A percentile compares a stretch with the other conserved stretches of the same genome.
Evolutionary conservation across 2,329 filamentous ascomycete species (phyloP).

Genomic region (Colletotrichum scovillei): DNA sequence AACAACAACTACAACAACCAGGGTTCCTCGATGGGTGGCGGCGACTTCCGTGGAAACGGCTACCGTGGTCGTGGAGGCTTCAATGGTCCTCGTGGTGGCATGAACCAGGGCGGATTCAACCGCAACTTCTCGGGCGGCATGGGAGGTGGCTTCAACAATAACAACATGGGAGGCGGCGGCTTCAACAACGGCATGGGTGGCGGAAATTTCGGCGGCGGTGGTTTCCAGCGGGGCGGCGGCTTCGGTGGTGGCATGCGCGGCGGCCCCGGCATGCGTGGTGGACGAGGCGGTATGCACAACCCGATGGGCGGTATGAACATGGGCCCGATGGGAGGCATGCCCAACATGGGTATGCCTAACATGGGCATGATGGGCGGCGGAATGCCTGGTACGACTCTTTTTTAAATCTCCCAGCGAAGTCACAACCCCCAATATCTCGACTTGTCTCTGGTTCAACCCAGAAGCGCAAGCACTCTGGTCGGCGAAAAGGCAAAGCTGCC

Average conservation of each 20-base stretch:
- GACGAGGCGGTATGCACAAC: constrained; percentile 55
- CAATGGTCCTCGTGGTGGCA: constrained; percentile 60
- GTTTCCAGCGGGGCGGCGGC: constrained; percentile 60
- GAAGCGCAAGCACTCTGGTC: neutral
- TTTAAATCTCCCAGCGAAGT: constrained; percentile 7
- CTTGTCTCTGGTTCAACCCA: neutral
- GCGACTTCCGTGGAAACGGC: constrained; percentile 58
- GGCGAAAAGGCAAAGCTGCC: constrained; percentile 6
- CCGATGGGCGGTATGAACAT: constrained; percentile 62
- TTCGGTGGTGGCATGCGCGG: constrained; percentile 62
- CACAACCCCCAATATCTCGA: neutral
- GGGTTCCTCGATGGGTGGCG: constrained; percentile 52
- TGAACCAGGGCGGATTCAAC: constrained; percentile 59
- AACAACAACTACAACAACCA: constrained; percentile 60
- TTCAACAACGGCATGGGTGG: constrained; percentile 65
- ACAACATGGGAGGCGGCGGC: constrained; percentile 57
- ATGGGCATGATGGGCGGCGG: constrained; percentile 65
- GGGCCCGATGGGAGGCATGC: constrained; percentile 63
- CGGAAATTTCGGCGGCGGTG: constrained; percentile 56
- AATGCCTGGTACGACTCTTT: constrained; percentile 64
- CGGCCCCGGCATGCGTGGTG: constrained; percentile 52
- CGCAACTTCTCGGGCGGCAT: constrained; percentile 48
- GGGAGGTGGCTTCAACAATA: constrained; percentile 57
- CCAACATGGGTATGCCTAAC: constrained; percentile 56
- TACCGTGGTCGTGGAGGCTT: constrained; percentile 64